Percentiles rank a stretch among this genome's conserved stretches.
Conservation (phyloP, 2,329 filamentous ascomycete species). For the Trichoderma asperellum region DNA sequence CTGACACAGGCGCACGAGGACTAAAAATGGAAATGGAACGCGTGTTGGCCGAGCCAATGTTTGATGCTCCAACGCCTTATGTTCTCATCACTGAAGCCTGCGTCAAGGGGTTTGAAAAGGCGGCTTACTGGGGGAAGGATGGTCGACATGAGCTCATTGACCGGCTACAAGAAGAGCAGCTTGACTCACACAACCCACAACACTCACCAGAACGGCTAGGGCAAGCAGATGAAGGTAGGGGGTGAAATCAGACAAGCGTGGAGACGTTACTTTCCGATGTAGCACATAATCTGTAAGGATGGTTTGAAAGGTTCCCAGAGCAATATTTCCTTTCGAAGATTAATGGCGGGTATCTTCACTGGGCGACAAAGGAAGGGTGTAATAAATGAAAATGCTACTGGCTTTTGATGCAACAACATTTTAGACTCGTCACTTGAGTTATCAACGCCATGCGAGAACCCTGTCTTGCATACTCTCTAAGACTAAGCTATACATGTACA, state of each 20-base stretch:
- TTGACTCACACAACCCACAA: slow-evolving; percentile 33
- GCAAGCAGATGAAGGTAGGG: slow-evolving; percentile 54
- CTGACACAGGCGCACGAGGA: slow-evolving; percentile 76
- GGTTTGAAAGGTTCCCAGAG: not conserved
- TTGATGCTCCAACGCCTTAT: slow-evolving; percentile 76
- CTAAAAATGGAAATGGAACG: slow-evolving; percentile 81
- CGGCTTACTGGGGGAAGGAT: slow-evolving; percentile 69
- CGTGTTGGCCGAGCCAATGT: slow-evolving; percentile 78
- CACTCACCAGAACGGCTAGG: slow-evolving; percentile 48
- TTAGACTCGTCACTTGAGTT: slow-evolving; percentile 42
- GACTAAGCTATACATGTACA: slow-evolving; percentile 45
- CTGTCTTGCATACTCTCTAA: slow-evolving; percentile 38
- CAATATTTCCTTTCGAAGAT: not conserved
- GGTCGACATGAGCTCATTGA: slow-evolving; percentile 71
- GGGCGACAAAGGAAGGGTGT: not conserved
- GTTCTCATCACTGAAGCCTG: slow-evolving; percentile 74
- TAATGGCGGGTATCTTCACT: not conserved
- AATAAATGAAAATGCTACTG: slow-evolving; percentile 4
- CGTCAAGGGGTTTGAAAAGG: slow-evolving; percentile 64
- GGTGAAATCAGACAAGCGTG: slow-evolving; percentile 37
- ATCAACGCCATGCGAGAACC: slow-evolving; percentile 40
- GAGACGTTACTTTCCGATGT: not conserved
- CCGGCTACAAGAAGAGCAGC: slow-evolving; percentile 66
- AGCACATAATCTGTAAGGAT: not conserved
- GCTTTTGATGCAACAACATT: slow-evolving; percentile 42